These are phyloP conservation scores for Gnaphalium uliginosum DNA, from an alignment of 129 eudicot species.

Conservation along the genomic window DNA sequence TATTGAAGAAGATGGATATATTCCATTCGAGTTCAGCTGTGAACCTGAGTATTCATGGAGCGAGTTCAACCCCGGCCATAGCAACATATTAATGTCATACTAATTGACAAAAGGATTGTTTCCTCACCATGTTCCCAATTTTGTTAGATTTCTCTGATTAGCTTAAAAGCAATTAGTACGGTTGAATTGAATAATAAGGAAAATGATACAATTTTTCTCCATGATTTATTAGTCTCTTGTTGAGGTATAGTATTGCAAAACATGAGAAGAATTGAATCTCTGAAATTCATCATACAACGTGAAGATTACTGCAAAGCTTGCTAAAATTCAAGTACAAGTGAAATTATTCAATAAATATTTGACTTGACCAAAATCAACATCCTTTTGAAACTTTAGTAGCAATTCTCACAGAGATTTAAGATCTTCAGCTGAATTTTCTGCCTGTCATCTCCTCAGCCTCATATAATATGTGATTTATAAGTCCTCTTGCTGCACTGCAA, in stretches of 20 bases:
- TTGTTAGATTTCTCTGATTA: constrained; percentile 1
- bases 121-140: background rate
- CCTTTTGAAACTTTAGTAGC: background rate
- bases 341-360: constrained; percentile 19
- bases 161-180: background rate
- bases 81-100: constrained; percentile 22
- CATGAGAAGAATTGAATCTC: background rate
- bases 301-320: constrained; percentile 1
- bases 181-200: background rate
- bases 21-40: constrained; percentile 39
- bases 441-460: constrained; percentile 89
- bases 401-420: constrained; percentile 17
- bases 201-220: background rate
- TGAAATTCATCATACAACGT: constrained; percentile 4
- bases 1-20: constrained; percentile 53
- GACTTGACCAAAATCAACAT: constrained; percentile 24
- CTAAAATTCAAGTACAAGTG: constrained; percentile 2
- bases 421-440: constrained; percentile 69
- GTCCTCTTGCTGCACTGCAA: constrained; percentile 96
- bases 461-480: constrained; percentile 83
- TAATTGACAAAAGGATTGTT: background rate
- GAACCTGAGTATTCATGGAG: constrained; percentile 27
- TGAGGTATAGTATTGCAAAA: background rate
- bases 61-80: background rate
- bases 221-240: background rate